Percentiles rank a stretch among this genome's conserved stretches.
Conservation (phyloP, 805 yeast genomes). For the Wickerhamiella musiphila region DNA sequence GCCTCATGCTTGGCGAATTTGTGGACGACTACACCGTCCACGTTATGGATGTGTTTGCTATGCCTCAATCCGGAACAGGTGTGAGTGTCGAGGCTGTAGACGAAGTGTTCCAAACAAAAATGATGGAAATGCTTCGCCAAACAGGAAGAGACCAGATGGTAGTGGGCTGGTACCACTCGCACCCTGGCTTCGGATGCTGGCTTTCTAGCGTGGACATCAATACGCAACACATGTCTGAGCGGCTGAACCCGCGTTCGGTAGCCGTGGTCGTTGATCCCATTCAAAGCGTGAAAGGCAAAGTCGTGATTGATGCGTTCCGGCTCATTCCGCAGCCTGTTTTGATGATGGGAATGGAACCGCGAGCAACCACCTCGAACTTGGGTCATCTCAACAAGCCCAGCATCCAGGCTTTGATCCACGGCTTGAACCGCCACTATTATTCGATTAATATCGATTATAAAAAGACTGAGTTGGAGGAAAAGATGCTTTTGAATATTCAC, state of each 20-base stretch:
- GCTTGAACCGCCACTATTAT: slow-evolving; percentile 90
- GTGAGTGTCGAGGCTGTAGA: slow-evolving; percentile 98
- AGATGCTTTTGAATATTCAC: slow-evolving; percentile 84
- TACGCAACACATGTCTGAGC: slow-evolving; percentile 96
- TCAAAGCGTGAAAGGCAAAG: slow-evolving; percentile 97
- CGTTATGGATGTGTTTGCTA: slow-evolving; percentile 95
- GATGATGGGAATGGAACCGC: slow-evolving; percentile 94
- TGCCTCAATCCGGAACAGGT: slow-evolving; percentile 95
- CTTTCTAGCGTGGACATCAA: slow-evolving; percentile 91
- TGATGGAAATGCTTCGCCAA: slow-evolving; percentile 99
- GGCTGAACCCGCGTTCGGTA: slow-evolving; percentile 84
- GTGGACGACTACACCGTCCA: slow-evolving; percentile 94
- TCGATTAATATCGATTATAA: slow-evolving; percentile 88
- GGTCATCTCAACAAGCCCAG: slow-evolving; percentile 93
- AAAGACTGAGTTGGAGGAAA: slow-evolving; percentile 81
- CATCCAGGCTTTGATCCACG: slow-evolving; percentile 92
- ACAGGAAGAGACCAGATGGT: slow-evolving; percentile 99
- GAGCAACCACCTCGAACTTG: slow-evolving; percentile 91
- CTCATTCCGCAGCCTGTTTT: slow-evolving; percentile 71
- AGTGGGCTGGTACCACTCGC: slow-evolving; percentile 99
- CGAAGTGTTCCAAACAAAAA: slow-evolving; percentile 93
- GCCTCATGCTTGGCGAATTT: slow-evolving; percentile 94
- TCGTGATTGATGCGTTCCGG: slow-evolving; percentile 95
- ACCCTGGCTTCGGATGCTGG: slow-evolving; percentile 99
- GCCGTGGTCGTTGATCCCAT: slow-evolving; percentile 98